These are phyloP conservation scores for Backusella tarrabulga DNA, from an alignment of 192 early-diverging fungal genomes.

Conservation along the genomic window DNA sequence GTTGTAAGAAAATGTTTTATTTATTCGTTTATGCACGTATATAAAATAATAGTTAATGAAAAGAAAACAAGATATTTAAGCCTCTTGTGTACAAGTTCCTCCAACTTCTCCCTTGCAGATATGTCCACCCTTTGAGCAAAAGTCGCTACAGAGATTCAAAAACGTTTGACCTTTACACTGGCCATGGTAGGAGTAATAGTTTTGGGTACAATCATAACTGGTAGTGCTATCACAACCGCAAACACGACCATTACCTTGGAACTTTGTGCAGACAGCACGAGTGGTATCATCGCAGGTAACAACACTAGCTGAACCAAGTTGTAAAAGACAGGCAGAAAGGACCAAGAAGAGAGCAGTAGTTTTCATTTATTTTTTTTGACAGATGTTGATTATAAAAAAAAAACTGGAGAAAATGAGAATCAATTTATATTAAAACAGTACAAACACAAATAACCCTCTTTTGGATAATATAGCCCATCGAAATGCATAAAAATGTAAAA, in stretches of 20 bases:
- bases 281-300: not conserved
- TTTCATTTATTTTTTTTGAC: not conserved
- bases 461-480: too few species aligned
- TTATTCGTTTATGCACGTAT: too few species aligned
- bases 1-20: too few species aligned
- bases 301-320: not conserved
- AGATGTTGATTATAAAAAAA: too few species aligned
- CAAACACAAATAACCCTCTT: too few species aligned
- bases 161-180: not conserved
- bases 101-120: not conserved
- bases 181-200: not conserved
- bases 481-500: too few species aligned
- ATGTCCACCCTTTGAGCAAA: not conserved
- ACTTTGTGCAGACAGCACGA: not conserved
- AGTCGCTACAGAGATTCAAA: not conserved
- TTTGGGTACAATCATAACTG: not conserved
- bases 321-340: not conserved
- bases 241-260: not conserved
- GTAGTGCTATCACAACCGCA: not conserved
- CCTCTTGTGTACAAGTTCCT: not conserved
- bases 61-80: too few species aligned
- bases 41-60: too few species aligned
- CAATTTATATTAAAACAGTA: too few species aligned
- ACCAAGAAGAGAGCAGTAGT: not conserved
- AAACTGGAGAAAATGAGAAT: too few species aligned